Evolutionary conservation across 1,139 yeast genomes (phyloP), one percentile per base, ranked within the genome.

Genomic region (Candida freyschussii): DNA sequence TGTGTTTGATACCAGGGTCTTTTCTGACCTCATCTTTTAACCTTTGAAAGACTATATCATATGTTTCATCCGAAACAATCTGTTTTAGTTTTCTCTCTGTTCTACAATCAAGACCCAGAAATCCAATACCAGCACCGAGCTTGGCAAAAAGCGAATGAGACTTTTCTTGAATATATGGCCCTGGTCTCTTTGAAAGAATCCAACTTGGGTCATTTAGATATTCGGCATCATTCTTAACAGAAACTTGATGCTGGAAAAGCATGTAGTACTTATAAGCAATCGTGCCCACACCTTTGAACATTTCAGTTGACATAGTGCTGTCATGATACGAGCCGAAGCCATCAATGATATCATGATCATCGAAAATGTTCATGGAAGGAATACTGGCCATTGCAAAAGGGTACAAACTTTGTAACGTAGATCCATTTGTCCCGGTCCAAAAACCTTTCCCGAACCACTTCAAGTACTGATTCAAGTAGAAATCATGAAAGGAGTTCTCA

Each of bases 271-370:
- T 78, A 65, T 75, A 85, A 2, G 96, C 96, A 13, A 75, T 62
- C 40, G 72, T 70, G 7, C 96, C 96, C 26, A 89, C 69, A 9
- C 79, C 73, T 35, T 60, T 56, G 55, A 89, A 84, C 14, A 84
- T 72, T 1, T 75, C 76, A 20, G 78, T 72, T 2, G 52, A 51
- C 96, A 86, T 87, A 28, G 95, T 84, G 2, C 59, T 41, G 44
- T 85, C 84, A 29, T 68, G 67, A 58, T 89, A 89, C 2, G 95
- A 82, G 2, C 97, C 98, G 60, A 77, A 91, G 4, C 97, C 98
- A 55, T 89, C 98, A 47, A 91, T 87, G 36, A 89, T 82, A 56
- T 87, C 96, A 59, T 89, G 96, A 55, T 82, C 91, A 57, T 91
- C 97, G 60, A 64, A 87, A 24, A 89, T 75, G 55, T 87, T 89